Evolutionary conservation across 2,329 filamentous ascomycete genomes (phyloP), one percentile per base, ranked within the genome.

Genomic region (Amesomyces nigricolor): DNA sequence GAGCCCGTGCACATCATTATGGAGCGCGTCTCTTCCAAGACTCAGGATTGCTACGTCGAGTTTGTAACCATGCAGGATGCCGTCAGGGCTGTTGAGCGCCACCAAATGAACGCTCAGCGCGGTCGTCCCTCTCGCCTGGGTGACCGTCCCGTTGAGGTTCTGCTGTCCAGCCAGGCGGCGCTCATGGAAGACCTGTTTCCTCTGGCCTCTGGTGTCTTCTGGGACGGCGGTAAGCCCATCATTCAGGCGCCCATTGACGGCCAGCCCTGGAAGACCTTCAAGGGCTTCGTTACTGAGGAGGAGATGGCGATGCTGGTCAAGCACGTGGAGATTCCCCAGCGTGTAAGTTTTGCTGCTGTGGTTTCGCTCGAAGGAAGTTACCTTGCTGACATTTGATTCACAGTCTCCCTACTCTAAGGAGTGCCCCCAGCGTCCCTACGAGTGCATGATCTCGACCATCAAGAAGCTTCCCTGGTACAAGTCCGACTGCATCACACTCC

Each of bases 181-280:
- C 71, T 87, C 14, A 85, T 86, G 82, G 73, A 71, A 59, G 77
- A 81, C n/a, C 67, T 87, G 16, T 87, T 86, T 62, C 82, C 83
- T 0, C 73, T 76, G 40, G 78, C 81, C 4, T 71, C 71, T 35
- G 82, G 82, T 9, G 72, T 86, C 7, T 63, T 71, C 26, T 87
- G 83, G 83, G 66, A 74, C 14, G 77, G 77, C 1, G 65, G 68
- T 0, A 66, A 64, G 3, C 82, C 82, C 0, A 51, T 62, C 1
- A 68, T 78, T 51, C 61, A 67, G 10, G 64, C 71, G 3, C 46
- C 66, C 71, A 63, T 67, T 14, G 30, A 64, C 10, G 54, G 58
- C 44, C 68, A 75, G 62, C 71, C 76, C 5, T 77, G 78, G 75
- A 70, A 73, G 14, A 75, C 74, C 42, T 86, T 85, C 68, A 78